Evolutionary conservation across 192 early-diverging fungal species (phyloP).

Genomic region (Spizellomyces punctatus): DNA sequence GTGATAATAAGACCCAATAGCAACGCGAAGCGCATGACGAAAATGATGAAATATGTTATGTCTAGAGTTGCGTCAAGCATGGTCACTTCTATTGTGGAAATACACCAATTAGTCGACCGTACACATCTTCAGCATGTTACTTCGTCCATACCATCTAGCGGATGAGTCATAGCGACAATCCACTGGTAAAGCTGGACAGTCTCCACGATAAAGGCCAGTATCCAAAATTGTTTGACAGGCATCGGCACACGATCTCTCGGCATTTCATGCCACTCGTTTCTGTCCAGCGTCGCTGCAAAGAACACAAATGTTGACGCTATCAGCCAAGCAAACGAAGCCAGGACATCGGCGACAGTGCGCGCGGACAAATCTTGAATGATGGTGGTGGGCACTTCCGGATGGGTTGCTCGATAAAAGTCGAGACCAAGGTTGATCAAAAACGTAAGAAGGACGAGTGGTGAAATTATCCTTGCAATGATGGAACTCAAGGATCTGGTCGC

Average conservation of each 20-base stretch:
- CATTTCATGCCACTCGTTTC: background rate
- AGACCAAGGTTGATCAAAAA: constrained; percentile 20
- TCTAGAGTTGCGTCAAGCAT: constrained; percentile 38
- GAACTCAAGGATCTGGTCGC: constrained; percentile 6
- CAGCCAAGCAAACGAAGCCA: constrained; percentile 35
- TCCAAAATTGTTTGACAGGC: constrained; percentile 47
- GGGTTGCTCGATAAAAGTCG: constrained; percentile 20
- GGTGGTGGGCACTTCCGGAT: constrained; percentile 18
- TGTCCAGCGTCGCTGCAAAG: constrained; percentile 52
- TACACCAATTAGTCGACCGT: too few relatives aligned
- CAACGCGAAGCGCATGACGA: constrained; percentile 46
- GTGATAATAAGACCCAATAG: constrained; percentile 38
- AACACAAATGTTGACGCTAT: constrained; percentile 75
- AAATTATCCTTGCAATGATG: constrained; percentile 10
- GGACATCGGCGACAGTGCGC: constrained; percentile 12
- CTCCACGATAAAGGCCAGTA: constrained; percentile 45
- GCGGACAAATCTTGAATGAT: constrained; percentile 3
- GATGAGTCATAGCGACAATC: constrained; percentile 11
- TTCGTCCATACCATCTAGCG: background rate
- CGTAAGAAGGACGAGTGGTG: constrained; percentile 25
- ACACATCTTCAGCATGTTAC: too few relatives aligned
- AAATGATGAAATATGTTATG: constrained; percentile 44
- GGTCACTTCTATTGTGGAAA: too few relatives aligned
- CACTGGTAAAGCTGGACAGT: constrained; percentile 50
- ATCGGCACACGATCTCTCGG: constrained; percentile 11